A percentile compares a stretch with the other conserved stretches of the same genome.
Conservation (phyloP, 139 green algal species). For the Volvox africanus region DNA sequence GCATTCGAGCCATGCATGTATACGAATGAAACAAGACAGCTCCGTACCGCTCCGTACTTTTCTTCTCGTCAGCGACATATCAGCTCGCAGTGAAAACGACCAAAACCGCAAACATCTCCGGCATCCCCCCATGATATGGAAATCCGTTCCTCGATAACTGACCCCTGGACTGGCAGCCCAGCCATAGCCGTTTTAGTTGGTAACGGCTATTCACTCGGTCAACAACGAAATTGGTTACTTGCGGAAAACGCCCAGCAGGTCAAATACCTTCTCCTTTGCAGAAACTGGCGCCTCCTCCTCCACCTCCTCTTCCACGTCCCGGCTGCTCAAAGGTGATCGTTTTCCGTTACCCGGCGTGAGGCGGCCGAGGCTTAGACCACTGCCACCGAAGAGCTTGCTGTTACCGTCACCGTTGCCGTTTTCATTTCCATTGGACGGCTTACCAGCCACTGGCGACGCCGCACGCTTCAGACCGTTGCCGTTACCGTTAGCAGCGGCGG, state of each 20-base stretch:
- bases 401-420: conserved; percentile 22
- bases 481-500: not conserved
- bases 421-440: conserved; percentile 24
- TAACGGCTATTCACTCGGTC: not conserved
- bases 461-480: conserved; percentile 3
- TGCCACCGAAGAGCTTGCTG: not conserved
- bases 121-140: not conserved
- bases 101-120: not conserved
- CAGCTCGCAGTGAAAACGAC: no score
- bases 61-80: no score
- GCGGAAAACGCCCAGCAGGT: conserved; percentile 40
- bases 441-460: not conserved
- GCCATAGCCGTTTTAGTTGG: not conserved
- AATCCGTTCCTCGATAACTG: not conserved
- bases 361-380: not conserved
- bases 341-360: conserved; percentile 1
- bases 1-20: no score
- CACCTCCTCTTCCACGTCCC: not conserved
- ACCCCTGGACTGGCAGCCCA: not conserved
- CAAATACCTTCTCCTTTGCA: conserved; percentile 11
- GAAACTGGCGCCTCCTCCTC: not conserved
- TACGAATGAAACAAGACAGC: no score
- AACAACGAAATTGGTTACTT: not conserved
- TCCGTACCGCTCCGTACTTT: no score
- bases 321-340: not conserved